These are phyloP conservation scores for Casuarina cunninghamiana DNA, from an alignment of 306 rosid genomes.

Conservation along the genomic window DNA sequence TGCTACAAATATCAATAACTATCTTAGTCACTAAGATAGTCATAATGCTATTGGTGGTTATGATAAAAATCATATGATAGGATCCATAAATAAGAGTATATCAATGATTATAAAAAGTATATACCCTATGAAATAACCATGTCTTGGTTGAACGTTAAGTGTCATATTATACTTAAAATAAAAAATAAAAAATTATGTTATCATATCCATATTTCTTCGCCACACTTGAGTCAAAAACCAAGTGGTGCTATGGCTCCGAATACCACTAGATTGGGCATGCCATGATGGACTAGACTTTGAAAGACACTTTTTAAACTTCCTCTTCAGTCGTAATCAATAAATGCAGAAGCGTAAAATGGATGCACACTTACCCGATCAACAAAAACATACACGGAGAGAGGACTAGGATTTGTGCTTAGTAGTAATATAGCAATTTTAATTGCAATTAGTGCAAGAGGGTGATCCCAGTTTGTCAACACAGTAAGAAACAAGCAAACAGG, in stretches of 20 bases:
- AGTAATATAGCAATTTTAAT: slow-evolving; percentile 56
- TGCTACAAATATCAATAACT: background rate
- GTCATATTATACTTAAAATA: background rate
- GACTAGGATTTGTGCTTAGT: slow-evolving; percentile 69
- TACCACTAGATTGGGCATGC: background rate
- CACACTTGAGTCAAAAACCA: background rate
- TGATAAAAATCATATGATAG: background rate
- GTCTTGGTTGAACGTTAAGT: background rate
- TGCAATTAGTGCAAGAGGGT: slow-evolving; percentile 41
- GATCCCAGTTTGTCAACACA: slow-evolving; percentile 52
- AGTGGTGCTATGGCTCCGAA: background rate
- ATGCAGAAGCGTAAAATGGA: slow-evolving; percentile 8
- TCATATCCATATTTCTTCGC: background rate
- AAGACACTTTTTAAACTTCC: too few relatives aligned
- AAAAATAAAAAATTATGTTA: background rate
- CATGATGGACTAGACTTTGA: background rate
- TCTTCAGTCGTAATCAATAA: background rate
- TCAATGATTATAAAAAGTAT: background rate
- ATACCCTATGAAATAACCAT: background rate
- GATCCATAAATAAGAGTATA: background rate
- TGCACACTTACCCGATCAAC: slow-evolving; percentile 60
- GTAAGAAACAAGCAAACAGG: slow-evolving; percentile 55
- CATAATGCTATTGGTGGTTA: background rate
- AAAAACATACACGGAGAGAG: slow-evolving; percentile 67
- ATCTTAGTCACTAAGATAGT: background rate